phyloP scores from a whole-genome alignment of 345 rosid genomes.

The Ceriops tagal region DNA sequence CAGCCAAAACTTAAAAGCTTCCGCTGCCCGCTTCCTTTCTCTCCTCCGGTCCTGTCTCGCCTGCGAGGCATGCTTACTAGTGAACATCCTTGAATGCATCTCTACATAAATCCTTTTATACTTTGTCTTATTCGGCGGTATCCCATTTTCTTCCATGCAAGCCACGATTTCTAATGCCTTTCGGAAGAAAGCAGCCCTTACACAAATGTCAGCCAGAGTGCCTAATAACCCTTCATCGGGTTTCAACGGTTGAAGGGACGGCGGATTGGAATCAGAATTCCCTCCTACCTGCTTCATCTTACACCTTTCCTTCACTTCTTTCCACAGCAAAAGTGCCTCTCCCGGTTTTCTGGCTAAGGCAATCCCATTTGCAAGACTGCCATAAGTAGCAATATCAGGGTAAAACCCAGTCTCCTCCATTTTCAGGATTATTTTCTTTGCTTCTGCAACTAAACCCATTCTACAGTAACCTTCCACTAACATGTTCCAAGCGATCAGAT shows the following conservation, averaged over 20 bases:
- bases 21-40: slow-evolving; percentile 87
- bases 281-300: slow-evolving; percentile 29
- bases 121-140: slow-evolving; percentile 81
- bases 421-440: slow-evolving; percentile 54
- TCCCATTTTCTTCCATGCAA: slow-evolving; percentile 90
- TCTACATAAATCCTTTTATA: slow-evolving; percentile 81
- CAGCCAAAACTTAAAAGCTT: slow-evolving; percentile 96
- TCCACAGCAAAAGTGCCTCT: slow-evolving; percentile 91
- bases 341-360: slow-evolving; percentile 90
- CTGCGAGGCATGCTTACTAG: slow-evolving; percentile 92
- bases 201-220: slow-evolving; percentile 76
- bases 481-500: slow-evolving; percentile 89
- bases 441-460: slow-evolving; percentile 75
- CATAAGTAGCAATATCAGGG: slow-evolving; percentile 79
- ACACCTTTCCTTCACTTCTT: slow-evolving; percentile 72
- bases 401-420: slow-evolving; percentile 70
- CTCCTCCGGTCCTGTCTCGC: slow-evolving; percentile 68
- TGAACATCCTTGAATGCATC: slow-evolving; percentile 96
- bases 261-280: slow-evolving; percentile 30
- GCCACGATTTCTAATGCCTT: slow-evolving; percentile 90
- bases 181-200: slow-evolving; percentile 83
- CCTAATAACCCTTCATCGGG: slow-evolving; percentile 76
- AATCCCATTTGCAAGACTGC: slow-evolving; percentile 80
- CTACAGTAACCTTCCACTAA: slow-evolving; percentile 79
- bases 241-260: slow-evolving; percentile 45